Evolutionary conservation across 2,329 filamentous ascomycete species (phyloP).

Genomic region (Elsinoe perseae): DNA sequence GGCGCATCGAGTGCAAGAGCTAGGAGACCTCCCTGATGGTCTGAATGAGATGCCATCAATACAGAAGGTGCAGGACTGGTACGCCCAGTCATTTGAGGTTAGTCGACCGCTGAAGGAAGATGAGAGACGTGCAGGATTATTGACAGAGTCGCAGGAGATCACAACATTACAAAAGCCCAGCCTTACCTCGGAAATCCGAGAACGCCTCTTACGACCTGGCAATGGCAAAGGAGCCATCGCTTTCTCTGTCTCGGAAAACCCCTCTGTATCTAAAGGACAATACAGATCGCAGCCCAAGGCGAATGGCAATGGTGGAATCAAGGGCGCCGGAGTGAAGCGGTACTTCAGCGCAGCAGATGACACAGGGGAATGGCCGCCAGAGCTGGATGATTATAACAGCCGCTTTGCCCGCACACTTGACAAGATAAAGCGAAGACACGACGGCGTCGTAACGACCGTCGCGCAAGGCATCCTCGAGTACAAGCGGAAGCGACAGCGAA

Average conservation of each 20-base stretch:
- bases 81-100: constrained; percentile 98
- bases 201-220: constrained; percentile 65
- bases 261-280: constrained; percentile 77
- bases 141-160: constrained; percentile 62
- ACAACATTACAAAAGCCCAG: constrained; percentile 73
- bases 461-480: constrained; percentile 97
- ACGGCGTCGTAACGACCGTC: constrained; percentile 95
- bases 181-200: constrained; percentile 65
- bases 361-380: constrained; percentile 80
- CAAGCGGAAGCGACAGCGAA: constrained; percentile 89
- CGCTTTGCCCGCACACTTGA: constrained; percentile 82
- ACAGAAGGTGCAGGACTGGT: constrained; percentile 92
- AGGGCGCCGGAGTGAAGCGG: constrained; percentile 47
- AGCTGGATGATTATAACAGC: constrained; percentile 89
- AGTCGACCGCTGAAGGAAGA: constrained; percentile 26
- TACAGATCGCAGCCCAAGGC: constrained; percentile 55
- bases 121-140: constrained; percentile 21
- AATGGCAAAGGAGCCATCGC: constrained; percentile 56
- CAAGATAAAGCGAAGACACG: constrained; percentile 90
- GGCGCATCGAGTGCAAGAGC: constrained; percentile 91
- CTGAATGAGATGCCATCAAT: constrained; percentile 98
- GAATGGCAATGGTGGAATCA: constrained; percentile 44
- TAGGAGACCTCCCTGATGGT: constrained; percentile 85
- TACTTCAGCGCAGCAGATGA: constrained; percentile 89
- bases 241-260: constrained; percentile 78